Evolutionary conservation across 768 basidiomycete genomes (phyloP), one percentile per base, ranked within the genome.

Genomic region (Grammothele lineata): DNA sequence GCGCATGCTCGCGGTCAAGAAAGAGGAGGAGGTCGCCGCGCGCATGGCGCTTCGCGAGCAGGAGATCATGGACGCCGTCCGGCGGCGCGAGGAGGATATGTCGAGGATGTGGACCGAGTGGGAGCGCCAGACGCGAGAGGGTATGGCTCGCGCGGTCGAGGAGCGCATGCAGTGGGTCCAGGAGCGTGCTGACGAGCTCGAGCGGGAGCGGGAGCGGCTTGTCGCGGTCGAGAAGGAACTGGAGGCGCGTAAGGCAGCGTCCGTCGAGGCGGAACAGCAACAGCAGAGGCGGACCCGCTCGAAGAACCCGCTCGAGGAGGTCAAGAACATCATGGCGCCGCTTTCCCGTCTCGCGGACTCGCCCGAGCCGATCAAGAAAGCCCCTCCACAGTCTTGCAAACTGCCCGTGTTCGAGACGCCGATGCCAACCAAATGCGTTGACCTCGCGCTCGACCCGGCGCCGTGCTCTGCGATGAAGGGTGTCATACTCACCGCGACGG

Each of bases 401-500:
- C 36, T 66, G 47, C 66, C 59, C 33, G 58, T 65, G 9, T 68
- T 81, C 46, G 73, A 76, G 37, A 85, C 85, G 2, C 84, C 85
- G 0, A 64, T 75, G 12, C 69, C 63, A 10, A 61, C 47, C 5
- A 51, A 62, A 38, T 33, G 51, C 10, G 47, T 39, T 25, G 47
- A 51, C 38, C 47, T 57, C 6, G 10, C 44, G 3, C 33, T 33
- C 15, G 55, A 57, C 25, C 26, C 48, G 26, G 48, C 58, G 26
- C 58, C 63, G 8, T 63, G 55, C 0, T 69, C 67, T 10, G 72
- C 72, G 12, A 73, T 73, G 72, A 70, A 71, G 53, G 72, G 90
- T 3, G 85, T 92, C 32, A 73, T 92, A 24, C 71, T 91, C 30
- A 90, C 90, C 0, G 70, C 82, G 7, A 90, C 90, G 0, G 89